Percentiles rank a stretch among this genome's conserved stretches.
Evolutionary conservation across 2,329 filamentous ascomycete species (phyloP).

Genomic region (Stagonosporopsis vannaccii): DNA sequence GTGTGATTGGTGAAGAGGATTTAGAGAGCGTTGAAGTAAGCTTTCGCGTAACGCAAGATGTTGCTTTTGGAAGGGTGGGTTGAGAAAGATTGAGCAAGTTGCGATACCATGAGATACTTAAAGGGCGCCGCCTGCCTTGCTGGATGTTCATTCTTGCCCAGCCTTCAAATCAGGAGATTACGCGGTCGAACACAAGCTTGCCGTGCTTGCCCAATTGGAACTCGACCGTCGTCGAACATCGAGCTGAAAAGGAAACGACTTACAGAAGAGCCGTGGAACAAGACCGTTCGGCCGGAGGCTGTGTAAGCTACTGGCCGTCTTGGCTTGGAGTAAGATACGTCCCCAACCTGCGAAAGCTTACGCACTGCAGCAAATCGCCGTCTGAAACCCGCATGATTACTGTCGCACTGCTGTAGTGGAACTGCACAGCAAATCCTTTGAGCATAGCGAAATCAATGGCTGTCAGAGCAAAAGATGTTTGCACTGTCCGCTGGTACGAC

Average conservation of each 20-base stretch:
- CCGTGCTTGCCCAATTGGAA: background rate
- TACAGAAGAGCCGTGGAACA: background rate
- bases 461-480: background rate
- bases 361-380: background rate
- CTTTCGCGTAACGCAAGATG: background rate
- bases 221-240: background rate
- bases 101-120: constrained; percentile 1
- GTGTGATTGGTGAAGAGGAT: background rate
- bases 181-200: background rate
- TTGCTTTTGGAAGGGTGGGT: background rate
- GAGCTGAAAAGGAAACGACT: constrained; percentile 7
- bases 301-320: constrained; percentile 4
- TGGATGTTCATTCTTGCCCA: constrained; percentile 3
- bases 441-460: background rate
- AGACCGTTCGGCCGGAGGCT: constrained; percentile 2
- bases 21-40: background rate
- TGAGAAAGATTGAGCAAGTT: constrained; percentile 8
- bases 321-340: background rate
- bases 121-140: background rate
- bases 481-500: background rate
- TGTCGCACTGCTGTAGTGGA: background rate
- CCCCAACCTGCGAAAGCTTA: background rate
- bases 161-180: background rate
- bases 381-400: background rate
- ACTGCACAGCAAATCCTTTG: background rate